Conservation (phyloP, 208 protist species). For the Leptomonas pyrrhocoris region DNA sequence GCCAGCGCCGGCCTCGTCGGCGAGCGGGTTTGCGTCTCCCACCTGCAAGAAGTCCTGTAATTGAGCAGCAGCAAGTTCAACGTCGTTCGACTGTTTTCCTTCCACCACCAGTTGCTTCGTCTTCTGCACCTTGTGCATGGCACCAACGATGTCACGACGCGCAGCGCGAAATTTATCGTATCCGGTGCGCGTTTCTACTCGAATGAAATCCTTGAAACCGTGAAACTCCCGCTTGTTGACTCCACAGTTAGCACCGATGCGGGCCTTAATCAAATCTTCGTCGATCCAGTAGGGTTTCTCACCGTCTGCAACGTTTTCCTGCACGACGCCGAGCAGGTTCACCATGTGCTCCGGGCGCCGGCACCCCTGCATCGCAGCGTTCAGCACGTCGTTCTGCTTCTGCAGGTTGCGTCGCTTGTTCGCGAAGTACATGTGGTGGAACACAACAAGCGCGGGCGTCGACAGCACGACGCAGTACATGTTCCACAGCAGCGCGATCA, state of each 20-base stretch:
- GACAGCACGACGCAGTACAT: slow-evolving; percentile 53
- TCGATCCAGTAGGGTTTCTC: slow-evolving; percentile 34
- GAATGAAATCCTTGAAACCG: slow-evolving; percentile 28
- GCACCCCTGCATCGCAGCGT: slow-evolving; percentile 25
- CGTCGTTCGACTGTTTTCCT: background rate
- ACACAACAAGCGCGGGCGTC: slow-evolving; percentile 51
- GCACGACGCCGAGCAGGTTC: slow-evolving; percentile 36
- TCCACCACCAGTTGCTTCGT: slow-evolving; percentile 14
- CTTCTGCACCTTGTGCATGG: slow-evolving; percentile 37
- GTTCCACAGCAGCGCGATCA: slow-evolving; percentile 60
- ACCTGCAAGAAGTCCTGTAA: slow-evolving; percentile 38
- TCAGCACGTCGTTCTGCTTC: slow-evolving; percentile 51
- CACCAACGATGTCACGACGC: slow-evolving; percentile 29
- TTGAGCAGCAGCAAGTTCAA: slow-evolving; percentile 7
- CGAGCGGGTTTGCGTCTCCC: slow-evolving; percentile 29
- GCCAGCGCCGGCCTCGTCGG: slow-evolving; percentile 11
- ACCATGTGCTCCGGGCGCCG: slow-evolving; percentile 27
- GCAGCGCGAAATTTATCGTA: slow-evolving; percentile 23
- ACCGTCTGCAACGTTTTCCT: slow-evolving; percentile 30
- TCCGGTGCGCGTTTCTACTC: slow-evolving; percentile 16
- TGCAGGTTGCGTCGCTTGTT: slow-evolving; percentile 50
- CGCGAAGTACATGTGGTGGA: slow-evolving; percentile 69
- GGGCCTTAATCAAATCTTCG: slow-evolving; percentile 27
- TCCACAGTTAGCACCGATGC: slow-evolving; percentile 34
- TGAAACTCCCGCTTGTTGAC: slow-evolving; percentile 32